Conservation (phyloP, 192 early-diverging fungal species). For the Entophlyctis luteolus region DNA sequence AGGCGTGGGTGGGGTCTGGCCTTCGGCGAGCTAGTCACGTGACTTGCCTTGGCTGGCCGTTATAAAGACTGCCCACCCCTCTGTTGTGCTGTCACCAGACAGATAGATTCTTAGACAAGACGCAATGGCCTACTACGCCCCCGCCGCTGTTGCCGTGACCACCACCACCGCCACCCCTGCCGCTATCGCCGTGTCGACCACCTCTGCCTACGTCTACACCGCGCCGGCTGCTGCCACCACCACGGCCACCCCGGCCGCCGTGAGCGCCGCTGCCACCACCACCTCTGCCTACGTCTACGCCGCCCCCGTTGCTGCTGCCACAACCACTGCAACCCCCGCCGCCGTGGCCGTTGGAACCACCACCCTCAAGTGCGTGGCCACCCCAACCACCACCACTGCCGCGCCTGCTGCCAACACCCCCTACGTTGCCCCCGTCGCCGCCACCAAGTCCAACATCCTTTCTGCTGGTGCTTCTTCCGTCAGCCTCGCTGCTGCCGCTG, state of each 20-base stretch:
- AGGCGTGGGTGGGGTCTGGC: too few relatives aligned
- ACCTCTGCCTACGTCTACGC: neutral
- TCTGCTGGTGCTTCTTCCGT: constrained; percentile 2
- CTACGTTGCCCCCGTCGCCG: neutral
- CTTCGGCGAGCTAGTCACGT: too few relatives aligned
- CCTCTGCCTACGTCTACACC: neutral
- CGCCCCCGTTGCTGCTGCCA: neutral
- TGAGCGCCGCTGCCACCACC: neutral
- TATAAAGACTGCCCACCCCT: too few relatives aligned
- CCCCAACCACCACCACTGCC: neutral
- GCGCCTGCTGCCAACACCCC: constrained; percentile 11
- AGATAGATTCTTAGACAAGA: too few relatives aligned
- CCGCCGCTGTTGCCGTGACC: neutral
- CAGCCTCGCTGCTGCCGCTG: neutral
- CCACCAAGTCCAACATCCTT: constrained; percentile 5
- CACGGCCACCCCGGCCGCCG: neutral
- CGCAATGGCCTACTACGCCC: constrained; percentile 6
- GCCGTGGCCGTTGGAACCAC: neutral
- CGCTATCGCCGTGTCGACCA: neutral
- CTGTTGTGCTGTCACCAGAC: too few relatives aligned
- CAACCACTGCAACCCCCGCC: neutral
- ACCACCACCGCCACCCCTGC: neutral
- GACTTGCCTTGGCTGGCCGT: too few relatives aligned
- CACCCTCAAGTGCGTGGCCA: constrained; percentile 4
- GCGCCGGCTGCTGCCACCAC: neutral